Evolutionary conservation across 495 filamentous ascomycete genomes (phyloP), one percentile per base, ranked within the genome.

Genomic region (Penicillium nucicola): DNA sequence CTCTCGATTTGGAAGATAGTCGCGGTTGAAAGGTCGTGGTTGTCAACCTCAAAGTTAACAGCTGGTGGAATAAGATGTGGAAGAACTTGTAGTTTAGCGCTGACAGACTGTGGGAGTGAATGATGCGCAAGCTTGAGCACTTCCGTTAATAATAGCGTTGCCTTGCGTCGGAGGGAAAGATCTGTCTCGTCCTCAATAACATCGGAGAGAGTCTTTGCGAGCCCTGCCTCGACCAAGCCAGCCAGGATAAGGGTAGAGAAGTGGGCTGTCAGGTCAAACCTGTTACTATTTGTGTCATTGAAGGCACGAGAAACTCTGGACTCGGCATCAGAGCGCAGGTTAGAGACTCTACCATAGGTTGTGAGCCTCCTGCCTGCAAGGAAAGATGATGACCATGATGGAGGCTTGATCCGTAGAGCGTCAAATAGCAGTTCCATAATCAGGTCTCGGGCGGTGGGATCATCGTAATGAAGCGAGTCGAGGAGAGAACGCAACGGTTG

Each of bases 1-100:
- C 93, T 97, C 68, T 96, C 95, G 5, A 97, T 92, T 62, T 97
- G 93, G 63, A 97, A 98, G 31, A 97, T 88, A 5, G 91, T 91
- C 2, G 87, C 84, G 1, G 88, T 89, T 14, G 90, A 88, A 36
- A 86, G 74, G 53, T 90, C 90, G 46, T 87, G 84, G n/a, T 82
- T 82, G 7, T 90, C 82, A 22, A 79, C 71, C 11, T 78, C 75
- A 48, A 89, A 89, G 46, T 80, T 77, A 5, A 89, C 77, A 4
- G 91, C 92, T 5, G 87, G 79, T 20, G 82, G 70, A 42, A 98
- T 84, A 9, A 97, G 71, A 35, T 89, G 82, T 10, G 95, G 91
- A 32, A 97, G 78, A 8, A 93, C 76, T 57, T 98, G 95, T 38
- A 96, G 68, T 30, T 87, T 77, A 42, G 83, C 83, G 60, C 90